phyloP scores from a whole-genome alignment of 495 filamentous ascomycete genomes.

The Penicillium tannophilum region DNA sequence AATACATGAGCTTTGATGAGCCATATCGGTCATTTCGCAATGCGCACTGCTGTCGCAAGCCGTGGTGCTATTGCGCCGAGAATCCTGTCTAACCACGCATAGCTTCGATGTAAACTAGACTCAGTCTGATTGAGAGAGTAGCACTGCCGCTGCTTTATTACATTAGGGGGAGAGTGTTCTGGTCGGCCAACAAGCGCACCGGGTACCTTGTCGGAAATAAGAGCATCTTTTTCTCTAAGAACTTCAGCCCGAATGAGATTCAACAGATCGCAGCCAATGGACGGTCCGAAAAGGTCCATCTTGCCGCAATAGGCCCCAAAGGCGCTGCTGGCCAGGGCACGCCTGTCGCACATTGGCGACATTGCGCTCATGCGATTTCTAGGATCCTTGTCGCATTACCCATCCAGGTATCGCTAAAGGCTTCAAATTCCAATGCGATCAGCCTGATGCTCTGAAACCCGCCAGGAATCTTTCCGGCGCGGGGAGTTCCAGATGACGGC shows the following conservation, averaged over 20 bases:
- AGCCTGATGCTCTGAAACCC: slow-evolving; percentile 4
- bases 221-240: neutral
- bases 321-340: neutral
- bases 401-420: slow-evolving; percentile 6
- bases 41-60: slow-evolving; percentile 35
- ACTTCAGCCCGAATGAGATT: slow-evolving; percentile 12
- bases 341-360: slow-evolving; percentile 21
- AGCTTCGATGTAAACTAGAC: slow-evolving; percentile 8
- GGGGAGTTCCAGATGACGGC: slow-evolving; percentile 7
- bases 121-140: neutral
- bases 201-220: slow-evolving; percentile 21
- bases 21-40: slow-evolving; percentile 23
- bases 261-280: slow-evolving; percentile 15
- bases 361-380: slow-evolving; percentile 18
- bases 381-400: slow-evolving; percentile 29
- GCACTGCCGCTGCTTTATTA: neutral
- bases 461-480: slow-evolving; percentile 3
- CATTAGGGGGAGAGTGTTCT: slow-evolving; percentile 2
- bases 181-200: neutral
- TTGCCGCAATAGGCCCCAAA: neutral
- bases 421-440: slow-evolving; percentile 17
- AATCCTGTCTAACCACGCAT: slow-evolving; percentile 20
- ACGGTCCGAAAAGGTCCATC: neutral
- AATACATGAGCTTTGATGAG: neutral
- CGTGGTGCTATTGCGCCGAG: slow-evolving; percentile 31